phyloP scores from a whole-genome alignment of 179 eudicot genomes.

The Gypsophila paniculata region DNA sequence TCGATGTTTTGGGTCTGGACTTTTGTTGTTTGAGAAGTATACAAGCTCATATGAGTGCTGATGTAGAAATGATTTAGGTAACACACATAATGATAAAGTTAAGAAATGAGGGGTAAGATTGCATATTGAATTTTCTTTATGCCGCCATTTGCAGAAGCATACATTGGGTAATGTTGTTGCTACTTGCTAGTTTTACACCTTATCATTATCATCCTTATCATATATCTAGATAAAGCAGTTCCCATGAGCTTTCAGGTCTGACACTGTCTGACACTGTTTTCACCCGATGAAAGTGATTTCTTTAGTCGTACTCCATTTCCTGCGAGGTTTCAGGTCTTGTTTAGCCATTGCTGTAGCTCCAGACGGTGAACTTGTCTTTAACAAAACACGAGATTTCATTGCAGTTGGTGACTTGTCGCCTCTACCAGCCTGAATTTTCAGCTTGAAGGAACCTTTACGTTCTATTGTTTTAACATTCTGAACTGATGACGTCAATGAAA shows the following conservation, averaged over 20 bases:
- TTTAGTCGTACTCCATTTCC: conserved; percentile 28
- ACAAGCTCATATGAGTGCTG: not conserved
- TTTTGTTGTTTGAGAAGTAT: not conserved
- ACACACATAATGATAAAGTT: not conserved
- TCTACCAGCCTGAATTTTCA: conserved; percentile 8
- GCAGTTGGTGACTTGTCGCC: conserved; percentile 8
- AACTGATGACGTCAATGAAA: conserved; percentile 4
- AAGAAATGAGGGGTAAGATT: not conserved
- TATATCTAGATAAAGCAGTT: not conserved
- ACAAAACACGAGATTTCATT: conserved; percentile 11
- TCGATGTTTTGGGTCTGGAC: not conserved
- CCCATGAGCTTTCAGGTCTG: too few relatives aligned
- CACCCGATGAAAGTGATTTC: conserved; percentile 11
- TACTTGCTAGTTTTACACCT: not conserved
- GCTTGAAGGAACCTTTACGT: conserved; percentile 17
- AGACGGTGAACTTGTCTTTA: not conserved
- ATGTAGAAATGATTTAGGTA: not conserved
- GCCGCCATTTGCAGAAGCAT: not conserved
- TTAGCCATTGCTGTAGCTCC: not conserved
- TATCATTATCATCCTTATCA: not conserved
- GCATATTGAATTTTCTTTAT: too few relatives aligned
- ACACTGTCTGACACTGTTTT: not conserved
- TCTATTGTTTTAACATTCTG: conserved; percentile 17
- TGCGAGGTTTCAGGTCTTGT: conserved; percentile 25
- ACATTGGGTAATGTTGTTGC: too few relatives aligned